Base-by-base conservation (phyloP, 331 rosid species). In the Phaseolus coccineus region DNA sequence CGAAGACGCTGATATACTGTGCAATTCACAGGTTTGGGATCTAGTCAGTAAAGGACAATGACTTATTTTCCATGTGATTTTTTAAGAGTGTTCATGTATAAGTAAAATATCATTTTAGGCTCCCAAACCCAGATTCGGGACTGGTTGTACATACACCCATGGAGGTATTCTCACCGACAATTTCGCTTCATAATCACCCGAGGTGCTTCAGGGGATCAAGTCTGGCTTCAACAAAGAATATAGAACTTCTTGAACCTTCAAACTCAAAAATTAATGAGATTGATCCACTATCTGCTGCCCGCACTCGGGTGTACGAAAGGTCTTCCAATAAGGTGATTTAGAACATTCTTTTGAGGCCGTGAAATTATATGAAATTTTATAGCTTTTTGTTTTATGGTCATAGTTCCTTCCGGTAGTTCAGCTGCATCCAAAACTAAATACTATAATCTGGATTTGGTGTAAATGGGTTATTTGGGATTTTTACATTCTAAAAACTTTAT, bases 41-140 rank as follows among this genome's bases (percentile, higher is more conserved):
- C 16, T 76, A 39, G 56, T 62, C 71, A 13, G 64, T 14, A 39
- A 51, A 59, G 77, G 59, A 51, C 16, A 37, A 58, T 50, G 44
- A 25, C 65, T 65, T 85, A 39, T 69, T 53, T 78, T 67, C 74
- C 15, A 19, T 33, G 37, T 35, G 22, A 14, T 73, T 47, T 58
- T 69, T 63, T 63, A 6, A 44, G n/a, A 37, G 47, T 37, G 9
- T 51, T 75, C 59, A 27, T 58, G 24, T 44, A 57, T 22, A 15
- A 16, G 53, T 2, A 42, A 71, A 63, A n/a, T 77, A 46, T 47
- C 76, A 61, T 68, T 77, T 78, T 77, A 95, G 98, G 82, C 61
- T 64, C 58, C 97, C 98, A 65, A 87, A 87, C 35, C 94, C 93
- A 25, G 94, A 92, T 84, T 91, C 97, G 62, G 97, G 82, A 67